These are phyloP conservation scores for Lodderomyces beijingensis DNA, from an alignment of 1,139 yeast genomes.

Conservation along the genomic window DNA sequence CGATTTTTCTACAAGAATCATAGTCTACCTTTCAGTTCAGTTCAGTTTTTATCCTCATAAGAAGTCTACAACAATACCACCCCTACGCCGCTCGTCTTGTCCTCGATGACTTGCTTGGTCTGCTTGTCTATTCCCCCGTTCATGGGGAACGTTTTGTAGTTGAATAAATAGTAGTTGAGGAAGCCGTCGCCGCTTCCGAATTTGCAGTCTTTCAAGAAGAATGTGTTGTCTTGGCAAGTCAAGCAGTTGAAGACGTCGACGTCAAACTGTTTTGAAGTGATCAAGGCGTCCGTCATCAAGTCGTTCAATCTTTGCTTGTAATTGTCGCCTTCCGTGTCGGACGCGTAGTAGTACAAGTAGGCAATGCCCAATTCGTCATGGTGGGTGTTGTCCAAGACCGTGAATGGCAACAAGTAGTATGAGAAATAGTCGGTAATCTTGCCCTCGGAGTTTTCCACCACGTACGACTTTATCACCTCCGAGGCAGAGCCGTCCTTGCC, in stretches of 20 bases:
- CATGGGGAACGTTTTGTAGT: constrained; percentile 78
- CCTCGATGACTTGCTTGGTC: constrained; percentile 47
- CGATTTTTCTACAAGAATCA: no score
- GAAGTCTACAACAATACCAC: constrained; percentile 78
- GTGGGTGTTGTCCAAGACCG: constrained; percentile 65
- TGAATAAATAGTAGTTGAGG: constrained; percentile 85
- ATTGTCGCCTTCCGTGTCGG: constrained; percentile 42
- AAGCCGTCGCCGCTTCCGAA: constrained; percentile 95
- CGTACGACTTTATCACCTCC: constrained; percentile 71
- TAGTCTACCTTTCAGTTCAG: no score
- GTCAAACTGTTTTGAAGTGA: constrained; percentile 59
- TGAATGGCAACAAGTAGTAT: constrained; percentile 83
- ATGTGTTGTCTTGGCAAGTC: constrained; percentile 83
- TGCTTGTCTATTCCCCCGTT: constrained; percentile 68
- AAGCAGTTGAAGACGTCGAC: constrained; percentile 94
- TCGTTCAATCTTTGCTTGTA: constrained; percentile 57
- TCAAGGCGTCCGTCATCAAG: constrained; percentile 71
- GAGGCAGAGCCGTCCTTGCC: constrained; percentile 26
- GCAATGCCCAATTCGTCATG: constrained; percentile 80
- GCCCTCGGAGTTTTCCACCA: constrained; percentile 65
- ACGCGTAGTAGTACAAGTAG: constrained; percentile 85
- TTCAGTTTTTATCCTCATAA: no score
- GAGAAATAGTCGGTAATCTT: constrained; percentile 84
- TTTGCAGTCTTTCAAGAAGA: constrained; percentile 75
- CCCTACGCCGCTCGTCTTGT: constrained; percentile 75